Evolutionary conservation across 1,284 basidiomycete species (phyloP), one percentile per base, ranked within the genome.

Genomic region (Fomitiporia mediterranea): DNA sequence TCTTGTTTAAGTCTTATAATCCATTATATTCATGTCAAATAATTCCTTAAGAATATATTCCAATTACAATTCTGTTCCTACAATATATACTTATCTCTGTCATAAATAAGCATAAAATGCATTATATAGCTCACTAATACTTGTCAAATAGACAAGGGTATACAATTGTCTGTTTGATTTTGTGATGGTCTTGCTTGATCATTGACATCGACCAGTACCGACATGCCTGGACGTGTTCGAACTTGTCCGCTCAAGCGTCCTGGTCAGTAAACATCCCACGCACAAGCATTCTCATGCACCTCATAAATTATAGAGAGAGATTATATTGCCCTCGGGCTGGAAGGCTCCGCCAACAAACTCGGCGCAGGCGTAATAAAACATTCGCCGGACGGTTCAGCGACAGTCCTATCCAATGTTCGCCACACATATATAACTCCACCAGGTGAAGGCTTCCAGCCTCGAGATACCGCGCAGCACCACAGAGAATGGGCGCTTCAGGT

Each of bases 371-470:
- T 99, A 48, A 93, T 99, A 70, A 83, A 84, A 58, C 96, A 99
- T 68, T 77, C 79, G 19, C 74, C 79, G 28, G 81, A 89, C 66
- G 89, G 83, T 43, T 80, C 81, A 32, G 82, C 82, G 7, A 73
- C 72, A 17, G 83, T 95, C 13, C 75, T 94, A 19, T 86, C 91
- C 42, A 89, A 96, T 64, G 76, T 98, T 57, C 83, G 97, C 61
- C 97, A 98, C 68, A 99, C 97, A 7, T 98, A 99, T 69, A 92
- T 99, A 61, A 99, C 97, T 0, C 97, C 97, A 0, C 93, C 97
- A 2, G 97, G 97, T 5, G 91, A 98, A 72, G 97, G 97, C 0
- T 99, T 99, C 69, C 84, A 95, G 56, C 97, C 97, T 4, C 79
- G 88, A 54, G 95, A 99, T 67, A 99, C 97, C 3, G 96, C 96